Conservation (phyloP, 2,329 filamentous ascomycete species). For the Colletotrichum lentis region DNA sequence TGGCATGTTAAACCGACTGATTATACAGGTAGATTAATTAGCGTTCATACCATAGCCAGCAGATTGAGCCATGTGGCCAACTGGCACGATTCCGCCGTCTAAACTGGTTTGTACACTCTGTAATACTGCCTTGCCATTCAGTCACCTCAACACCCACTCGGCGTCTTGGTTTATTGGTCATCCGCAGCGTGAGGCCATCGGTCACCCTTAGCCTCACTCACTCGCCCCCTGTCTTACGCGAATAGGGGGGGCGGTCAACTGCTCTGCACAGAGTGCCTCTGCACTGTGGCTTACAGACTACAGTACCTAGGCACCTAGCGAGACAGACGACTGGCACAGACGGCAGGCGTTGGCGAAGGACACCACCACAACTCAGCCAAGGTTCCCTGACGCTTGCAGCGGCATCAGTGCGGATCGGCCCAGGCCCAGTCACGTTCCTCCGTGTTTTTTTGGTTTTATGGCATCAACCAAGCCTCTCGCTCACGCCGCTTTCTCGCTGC, state of each 20-base stretch:
- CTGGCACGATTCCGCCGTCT: conserved; percentile 9
- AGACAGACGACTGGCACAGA: neutral
- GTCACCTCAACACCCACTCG: neutral
- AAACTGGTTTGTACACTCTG: neutral
- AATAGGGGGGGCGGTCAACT: neutral
- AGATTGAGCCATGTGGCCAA: conserved; percentile 22
- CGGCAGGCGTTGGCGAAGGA: neutral
- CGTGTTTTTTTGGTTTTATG: conserved; percentile 19
- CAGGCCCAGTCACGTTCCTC: neutral
- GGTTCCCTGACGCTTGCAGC: conserved; percentile 19
- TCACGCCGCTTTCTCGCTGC: neutral
- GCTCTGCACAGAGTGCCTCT: too few species aligned
- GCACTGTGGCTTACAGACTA: conserved; percentile 1
- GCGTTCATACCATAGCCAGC: neutral
- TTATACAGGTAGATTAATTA: neutral
- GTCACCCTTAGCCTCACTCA: neutral
- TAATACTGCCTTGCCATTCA: neutral
- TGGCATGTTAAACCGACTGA: neutral
- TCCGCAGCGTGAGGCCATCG: neutral
- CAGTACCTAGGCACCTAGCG: neutral
- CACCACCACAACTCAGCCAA: neutral
- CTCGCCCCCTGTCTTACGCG: conserved; percentile 9
- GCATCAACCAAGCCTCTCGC: conserved; percentile 17
- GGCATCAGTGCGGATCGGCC: conserved; percentile 4
- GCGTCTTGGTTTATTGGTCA: neutral